These are phyloP conservation scores for Capillidium heterosporum DNA, from an alignment of 371 early-diverging fungal genomes.

Conservation along the genomic window DNA sequence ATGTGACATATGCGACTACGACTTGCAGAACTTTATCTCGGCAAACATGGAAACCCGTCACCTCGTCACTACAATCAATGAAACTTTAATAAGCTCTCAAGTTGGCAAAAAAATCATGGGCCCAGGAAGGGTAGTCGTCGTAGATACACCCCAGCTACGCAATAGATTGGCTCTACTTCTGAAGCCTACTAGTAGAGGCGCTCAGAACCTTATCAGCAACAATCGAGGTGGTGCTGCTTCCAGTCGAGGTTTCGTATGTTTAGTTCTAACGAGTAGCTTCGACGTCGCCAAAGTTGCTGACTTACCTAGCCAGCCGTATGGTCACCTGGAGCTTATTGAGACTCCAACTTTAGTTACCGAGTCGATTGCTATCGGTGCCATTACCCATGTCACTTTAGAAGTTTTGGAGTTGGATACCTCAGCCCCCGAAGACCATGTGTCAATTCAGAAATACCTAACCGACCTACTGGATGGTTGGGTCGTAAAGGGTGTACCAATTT, in stretches of 20 bases:
- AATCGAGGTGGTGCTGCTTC: neutral
- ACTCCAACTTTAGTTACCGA: too few relatives aligned
- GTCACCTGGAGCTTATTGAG: too few relatives aligned
- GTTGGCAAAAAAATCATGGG: slow-evolving; percentile 12
- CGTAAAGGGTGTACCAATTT: neutral
- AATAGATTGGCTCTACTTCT: neutral
- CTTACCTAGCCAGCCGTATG: too few relatives aligned
- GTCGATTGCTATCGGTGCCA: too few relatives aligned
- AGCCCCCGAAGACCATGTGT: too few relatives aligned
- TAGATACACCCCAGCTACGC: slow-evolving; percentile 26
- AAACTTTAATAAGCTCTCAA: neutral
- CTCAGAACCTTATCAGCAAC: too few relatives aligned
- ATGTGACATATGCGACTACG: slow-evolving; percentile 66
- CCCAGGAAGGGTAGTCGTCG: slow-evolving; percentile 48
- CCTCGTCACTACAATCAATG: neutral
- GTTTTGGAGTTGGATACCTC: too few relatives aligned
- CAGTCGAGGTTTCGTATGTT: neutral
- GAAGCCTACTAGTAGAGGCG: neutral
- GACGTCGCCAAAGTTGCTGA: too few relatives aligned
- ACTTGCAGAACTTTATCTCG: slow-evolving; percentile 35
- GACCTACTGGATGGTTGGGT: too few relatives aligned
- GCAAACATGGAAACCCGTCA: slow-evolving; percentile 29
- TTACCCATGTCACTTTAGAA: too few relatives aligned
- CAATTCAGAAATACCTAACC: too few relatives aligned
- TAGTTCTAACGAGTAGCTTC: neutral